phyloP scores from a whole-genome alignment of 176 grass and related monocot genomes.

The Avena sativa region DNA sequence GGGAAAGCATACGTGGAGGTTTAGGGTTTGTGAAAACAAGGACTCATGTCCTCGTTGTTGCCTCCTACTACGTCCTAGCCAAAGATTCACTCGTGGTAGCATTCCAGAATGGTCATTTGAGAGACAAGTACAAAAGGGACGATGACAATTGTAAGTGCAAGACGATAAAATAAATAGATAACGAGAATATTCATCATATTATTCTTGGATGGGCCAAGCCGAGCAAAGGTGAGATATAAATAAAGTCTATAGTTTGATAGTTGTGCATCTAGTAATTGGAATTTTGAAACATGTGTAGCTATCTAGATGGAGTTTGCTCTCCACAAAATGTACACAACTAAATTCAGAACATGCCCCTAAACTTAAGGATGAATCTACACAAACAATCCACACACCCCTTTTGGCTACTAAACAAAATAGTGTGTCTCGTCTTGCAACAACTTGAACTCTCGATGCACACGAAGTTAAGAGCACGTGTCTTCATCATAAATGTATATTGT shows the following conservation, averaged over 20 bases:
- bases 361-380: not conserved
- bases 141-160: not conserved
- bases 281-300: too few relatives aligned
- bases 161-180: not conserved
- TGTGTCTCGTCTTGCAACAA: not conserved
- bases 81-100: too few relatives aligned
- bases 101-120: too few relatives aligned
- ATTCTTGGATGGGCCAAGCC: not conserved
- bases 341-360: not conserved
- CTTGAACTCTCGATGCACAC: not conserved
- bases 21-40: not conserved
- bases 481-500: too few relatives aligned
- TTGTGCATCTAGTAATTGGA: not conserved
- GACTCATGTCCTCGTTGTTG: not conserved
- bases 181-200: not conserved
- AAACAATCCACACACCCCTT: not conserved
- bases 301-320: not conserved
- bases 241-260: not conserved
- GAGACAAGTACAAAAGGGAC: too few relatives aligned
- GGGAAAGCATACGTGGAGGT: too few relatives aligned
- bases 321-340: not conserved
- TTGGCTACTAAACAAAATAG: not conserved
- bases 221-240: not conserved
- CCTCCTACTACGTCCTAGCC: too few relatives aligned
- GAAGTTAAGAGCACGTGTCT: not conserved